Percentiles rank a stretch among this genome's conserved stretches.
phyloP scores from a whole-genome alignment of 345 rosid species.

The Citrus glauca region DNA sequence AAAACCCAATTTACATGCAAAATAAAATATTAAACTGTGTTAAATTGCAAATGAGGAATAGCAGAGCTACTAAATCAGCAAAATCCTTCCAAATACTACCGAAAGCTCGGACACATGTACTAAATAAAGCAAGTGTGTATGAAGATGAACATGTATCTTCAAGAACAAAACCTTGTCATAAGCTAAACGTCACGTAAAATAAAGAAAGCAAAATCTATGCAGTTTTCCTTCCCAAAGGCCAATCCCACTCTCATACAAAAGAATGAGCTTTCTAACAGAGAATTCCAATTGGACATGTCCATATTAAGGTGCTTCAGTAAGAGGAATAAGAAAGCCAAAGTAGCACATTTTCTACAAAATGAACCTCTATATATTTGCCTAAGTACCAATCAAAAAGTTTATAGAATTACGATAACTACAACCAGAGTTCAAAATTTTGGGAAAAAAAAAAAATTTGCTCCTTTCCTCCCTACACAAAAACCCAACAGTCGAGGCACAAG shows the following conservation, averaged over 20 bases:
- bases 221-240: background rate
- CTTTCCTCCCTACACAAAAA: background rate
- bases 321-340: background rate
- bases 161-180: background rate
- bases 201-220: background rate
- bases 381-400: background rate
- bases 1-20: background rate
- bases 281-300: background rate
- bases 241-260: too few relatives aligned
- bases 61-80: background rate
- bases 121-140: background rate
- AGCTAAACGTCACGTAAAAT: background rate
- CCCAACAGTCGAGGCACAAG: background rate
- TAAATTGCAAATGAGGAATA: background rate
- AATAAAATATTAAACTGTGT: background rate
- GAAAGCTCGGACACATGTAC: background rate
- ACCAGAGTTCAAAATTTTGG: background rate
- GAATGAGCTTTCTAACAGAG: background rate
- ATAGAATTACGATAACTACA: background rate
- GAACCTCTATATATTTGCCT: background rate
- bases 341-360: background rate
- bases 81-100: background rate
- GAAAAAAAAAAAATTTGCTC: background rate
- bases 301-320: background rate
- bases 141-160: background rate